These are phyloP conservation scores for Suhomyces taliae DNA, from an alignment of 1,139 yeast genomes.

Conservation along the genomic window DNA sequence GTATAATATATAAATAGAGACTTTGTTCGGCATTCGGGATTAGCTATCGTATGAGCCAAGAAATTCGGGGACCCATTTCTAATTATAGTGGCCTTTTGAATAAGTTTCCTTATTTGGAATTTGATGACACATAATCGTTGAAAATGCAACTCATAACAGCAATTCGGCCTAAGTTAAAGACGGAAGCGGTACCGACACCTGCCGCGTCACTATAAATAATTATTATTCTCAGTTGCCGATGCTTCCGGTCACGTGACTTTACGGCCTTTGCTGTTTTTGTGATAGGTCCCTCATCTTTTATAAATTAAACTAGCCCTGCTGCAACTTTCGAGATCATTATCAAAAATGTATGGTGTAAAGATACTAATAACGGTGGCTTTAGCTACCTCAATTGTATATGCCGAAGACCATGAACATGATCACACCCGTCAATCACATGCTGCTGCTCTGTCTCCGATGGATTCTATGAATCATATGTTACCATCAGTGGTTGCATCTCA, in stretches of 20 bases:
- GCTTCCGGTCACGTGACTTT: slow-evolving; percentile 19
- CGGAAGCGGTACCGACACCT: background rate
- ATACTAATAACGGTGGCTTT: slow-evolving; percentile 6
- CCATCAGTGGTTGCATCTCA: background rate
- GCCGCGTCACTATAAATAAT: background rate
- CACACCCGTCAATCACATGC: background rate
- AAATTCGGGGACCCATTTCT: no score
- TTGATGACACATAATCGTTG: background rate
- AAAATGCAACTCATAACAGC: background rate
- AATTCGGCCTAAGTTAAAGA: background rate
- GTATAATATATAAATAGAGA: no score
- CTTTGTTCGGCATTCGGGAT: no score
- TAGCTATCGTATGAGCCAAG: no score
- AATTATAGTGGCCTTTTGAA: no score
- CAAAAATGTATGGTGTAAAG: background rate
- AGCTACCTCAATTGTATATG: background rate
- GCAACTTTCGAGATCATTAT: background rate
- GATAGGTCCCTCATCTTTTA: slow-evolving; percentile 1
- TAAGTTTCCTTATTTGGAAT: no score
- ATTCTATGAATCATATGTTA: background rate
- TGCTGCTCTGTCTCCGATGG: no score
- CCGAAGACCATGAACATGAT: background rate
- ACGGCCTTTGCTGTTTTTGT: background rate
- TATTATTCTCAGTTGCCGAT: slow-evolving; percentile 9
- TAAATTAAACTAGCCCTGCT: slow-evolving; percentile 4